Conservation (phyloP, 306 rosid species). For the Sicyos baderoa region DNA sequence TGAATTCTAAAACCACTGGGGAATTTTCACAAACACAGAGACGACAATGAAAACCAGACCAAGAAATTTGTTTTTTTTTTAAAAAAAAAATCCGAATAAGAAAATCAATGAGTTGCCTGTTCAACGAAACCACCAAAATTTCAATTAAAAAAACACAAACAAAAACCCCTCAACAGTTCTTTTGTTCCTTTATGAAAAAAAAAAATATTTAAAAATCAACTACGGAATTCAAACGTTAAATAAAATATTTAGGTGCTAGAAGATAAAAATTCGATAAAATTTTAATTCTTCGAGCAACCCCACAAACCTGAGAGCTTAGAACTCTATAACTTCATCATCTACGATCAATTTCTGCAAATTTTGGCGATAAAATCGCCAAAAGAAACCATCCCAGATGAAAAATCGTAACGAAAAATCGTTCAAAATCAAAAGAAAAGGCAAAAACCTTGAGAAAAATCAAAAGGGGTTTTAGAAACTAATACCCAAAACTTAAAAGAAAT, state of each 20-base stretch:
- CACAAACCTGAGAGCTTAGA: slow-evolving; percentile 20
- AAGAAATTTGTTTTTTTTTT: background rate
- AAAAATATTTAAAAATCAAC: background rate
- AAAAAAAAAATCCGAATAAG: background rate
- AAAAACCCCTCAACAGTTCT: slow-evolving; percentile 1
- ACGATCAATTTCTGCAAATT: background rate
- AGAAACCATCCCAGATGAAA: background rate
- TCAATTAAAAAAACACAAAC: background rate
- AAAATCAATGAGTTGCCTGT: slow-evolving; percentile 10
- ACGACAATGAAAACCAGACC: slow-evolving; percentile 2
- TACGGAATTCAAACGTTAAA: slow-evolving; percentile 1
- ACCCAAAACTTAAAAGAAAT: background rate
- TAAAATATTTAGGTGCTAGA: slow-evolving; percentile 1
- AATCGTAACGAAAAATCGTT: background rate
- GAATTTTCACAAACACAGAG: background rate
- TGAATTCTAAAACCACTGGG: slow-evolving; percentile 13
- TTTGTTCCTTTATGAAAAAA: slow-evolving; percentile 4
- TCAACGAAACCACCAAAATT: slow-evolving; percentile 13
- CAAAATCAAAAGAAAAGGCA: background rate
- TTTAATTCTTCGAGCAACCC: background rate
- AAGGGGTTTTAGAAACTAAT: background rate
- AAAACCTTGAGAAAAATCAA: background rate
- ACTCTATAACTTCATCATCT: background rate
- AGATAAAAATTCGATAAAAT: background rate
- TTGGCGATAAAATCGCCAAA: background rate